Evolutionary conservation across 768 basidiomycete species (phyloP).

Genomic region (Amanita polypyramis): DNA sequence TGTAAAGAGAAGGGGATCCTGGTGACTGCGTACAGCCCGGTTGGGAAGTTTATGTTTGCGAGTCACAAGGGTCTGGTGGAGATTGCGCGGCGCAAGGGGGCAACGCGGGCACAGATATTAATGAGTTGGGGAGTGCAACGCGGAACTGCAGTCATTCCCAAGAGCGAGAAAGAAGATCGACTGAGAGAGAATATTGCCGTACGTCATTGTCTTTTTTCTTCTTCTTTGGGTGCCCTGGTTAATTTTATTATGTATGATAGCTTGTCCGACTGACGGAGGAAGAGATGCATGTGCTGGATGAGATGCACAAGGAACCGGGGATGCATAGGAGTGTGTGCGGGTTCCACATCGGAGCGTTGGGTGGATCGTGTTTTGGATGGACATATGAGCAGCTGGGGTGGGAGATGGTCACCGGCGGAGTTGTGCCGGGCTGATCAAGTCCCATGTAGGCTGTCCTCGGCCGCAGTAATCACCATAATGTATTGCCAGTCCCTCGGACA

Average conservation of each 20-base stretch:
- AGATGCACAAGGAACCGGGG: constrained; percentile 27
- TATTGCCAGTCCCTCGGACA: no score
- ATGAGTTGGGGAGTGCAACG: constrained; percentile 58
- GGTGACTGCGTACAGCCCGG: constrained; percentile 36
- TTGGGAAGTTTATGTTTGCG: constrained; percentile 26
- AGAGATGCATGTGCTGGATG: constrained; percentile 30
- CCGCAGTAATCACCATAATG: no score
- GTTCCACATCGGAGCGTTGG: constrained; percentile 19
- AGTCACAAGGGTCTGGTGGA: constrained; percentile 20
- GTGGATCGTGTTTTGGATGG: constrained; percentile 32
- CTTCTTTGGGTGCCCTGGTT: no score
- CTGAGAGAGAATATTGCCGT: constrained; percentile 38
- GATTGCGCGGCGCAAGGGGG: constrained; percentile 23
- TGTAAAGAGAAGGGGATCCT: constrained; percentile 32
- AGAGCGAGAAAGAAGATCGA: constrained; percentile 38
- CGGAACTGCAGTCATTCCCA: constrained; percentile 51
- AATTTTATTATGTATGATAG: no score
- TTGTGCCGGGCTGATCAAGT: constrained; percentile 6
- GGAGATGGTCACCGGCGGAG: constrained; percentile 21
- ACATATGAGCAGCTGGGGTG: constrained; percentile 27
- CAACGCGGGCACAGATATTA: constrained; percentile 40
- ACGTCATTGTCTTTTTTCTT: no score
- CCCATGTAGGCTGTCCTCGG: background rate
- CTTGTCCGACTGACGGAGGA: constrained; percentile 22
- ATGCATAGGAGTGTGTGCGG: constrained; percentile 30